Base-by-base conservation (phyloP, 495 filamentous ascomycete genomes). In the Trichoderma gamsii region DNA sequence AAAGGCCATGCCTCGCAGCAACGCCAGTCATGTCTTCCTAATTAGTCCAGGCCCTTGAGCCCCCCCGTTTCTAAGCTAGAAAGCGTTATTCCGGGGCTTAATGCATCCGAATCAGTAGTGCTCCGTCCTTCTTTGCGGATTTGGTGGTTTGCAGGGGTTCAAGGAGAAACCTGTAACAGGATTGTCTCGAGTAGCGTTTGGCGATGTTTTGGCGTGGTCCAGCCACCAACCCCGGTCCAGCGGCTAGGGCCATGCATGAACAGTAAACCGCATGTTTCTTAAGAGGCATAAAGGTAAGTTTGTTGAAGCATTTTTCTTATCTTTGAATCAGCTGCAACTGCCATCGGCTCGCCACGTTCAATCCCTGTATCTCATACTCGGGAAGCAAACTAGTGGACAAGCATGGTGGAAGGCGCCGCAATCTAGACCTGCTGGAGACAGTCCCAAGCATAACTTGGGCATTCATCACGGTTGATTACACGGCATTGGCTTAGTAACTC, bases 111-210 rank as follows among this genome's bases (percentile, higher is more conserved):
- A 61, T 61, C 56, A 69, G 66, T 59, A 64, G 44, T 29, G 51
- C 29, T 56, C 68, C 56, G 71, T 69, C 64, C 68, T 71, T 66
- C 66, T 70, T 70, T 63, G 67, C 72, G 72, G 74, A 71, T 69
- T 71, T 69, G 69, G 71, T 71, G 72, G 65, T 61, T 67, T 52
- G 67, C 68, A 66, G 71, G 67, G 76, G 74, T 64, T 70, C 73
- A 72, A 75, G 76, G 78, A 79, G 72, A 66, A 68, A 65, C 72
- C 73, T 79, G 80, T 81, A 77, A 79, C 79, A 82, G 74, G 73
- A 69, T 46, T 73, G 81, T 83, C 80, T 82, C 79, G 79, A 72
- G 71, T 78, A 51, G 76, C 73, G 80, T 82, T 82, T 83, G 75
- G 75, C 75, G 73, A 61, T 61, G 56, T 61, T 61, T 61, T 61